Evolutionary conservation across 2,329 filamentous ascomycete genomes (phyloP).

Genomic region (Calonectria pauciramosa): DNA sequence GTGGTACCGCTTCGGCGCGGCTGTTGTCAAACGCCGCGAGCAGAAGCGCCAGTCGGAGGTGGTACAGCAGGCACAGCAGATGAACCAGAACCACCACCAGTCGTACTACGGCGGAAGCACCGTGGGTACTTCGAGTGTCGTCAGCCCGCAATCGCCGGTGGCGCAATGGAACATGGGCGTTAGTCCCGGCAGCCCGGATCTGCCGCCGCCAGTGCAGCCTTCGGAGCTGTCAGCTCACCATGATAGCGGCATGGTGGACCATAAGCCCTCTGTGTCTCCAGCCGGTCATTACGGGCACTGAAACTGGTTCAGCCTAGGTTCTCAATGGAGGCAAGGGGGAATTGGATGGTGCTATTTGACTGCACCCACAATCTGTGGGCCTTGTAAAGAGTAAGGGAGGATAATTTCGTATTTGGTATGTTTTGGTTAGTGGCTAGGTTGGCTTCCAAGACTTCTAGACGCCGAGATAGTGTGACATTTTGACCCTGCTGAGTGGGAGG

Average conservation of each 20-base stretch:
- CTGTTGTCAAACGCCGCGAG: constrained; percentile 11
- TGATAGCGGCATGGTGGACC: background rate
- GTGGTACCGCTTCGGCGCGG: constrained; percentile 18
- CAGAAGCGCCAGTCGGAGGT: background rate
- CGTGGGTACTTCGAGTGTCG: background rate
- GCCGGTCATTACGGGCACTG: background rate
- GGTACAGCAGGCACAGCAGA: background rate
- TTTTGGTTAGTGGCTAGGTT: no score
- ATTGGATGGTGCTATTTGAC: background rate
- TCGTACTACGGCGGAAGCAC: constrained; percentile 12
- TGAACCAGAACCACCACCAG: background rate
- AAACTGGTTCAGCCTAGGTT: background rate
- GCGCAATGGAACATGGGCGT: background rate
- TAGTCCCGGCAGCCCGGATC: background rate
- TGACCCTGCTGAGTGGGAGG: no score
- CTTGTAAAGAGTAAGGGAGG: no score
- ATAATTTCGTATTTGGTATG: no score
- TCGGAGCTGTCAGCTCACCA: background rate
- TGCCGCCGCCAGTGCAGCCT: background rate
- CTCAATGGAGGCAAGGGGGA: background rate
- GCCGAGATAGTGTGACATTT: no score
- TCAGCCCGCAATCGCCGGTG: constrained; percentile 1
- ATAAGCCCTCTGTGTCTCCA: background rate
- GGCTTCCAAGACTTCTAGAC: no score
- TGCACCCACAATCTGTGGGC: no score